phyloP scores from a whole-genome alignment of 371 early-diverging fungal genomes.

The Lichtheimia ornata region DNA sequence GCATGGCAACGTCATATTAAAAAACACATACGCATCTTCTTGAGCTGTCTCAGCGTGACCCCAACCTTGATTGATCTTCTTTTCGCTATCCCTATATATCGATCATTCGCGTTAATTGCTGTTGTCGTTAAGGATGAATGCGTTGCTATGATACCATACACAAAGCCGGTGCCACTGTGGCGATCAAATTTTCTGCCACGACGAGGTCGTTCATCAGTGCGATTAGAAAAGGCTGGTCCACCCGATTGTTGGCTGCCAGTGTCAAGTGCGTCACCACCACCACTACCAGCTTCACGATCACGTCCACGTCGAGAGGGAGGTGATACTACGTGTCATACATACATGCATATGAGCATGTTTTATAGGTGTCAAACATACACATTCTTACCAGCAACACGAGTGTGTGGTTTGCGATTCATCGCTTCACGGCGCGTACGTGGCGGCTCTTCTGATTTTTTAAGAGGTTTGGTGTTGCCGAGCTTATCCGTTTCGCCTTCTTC shows the following conservation, averaged over 20 bases:
- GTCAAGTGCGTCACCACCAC: not conserved
- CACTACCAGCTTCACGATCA: slow-evolving; percentile 16
- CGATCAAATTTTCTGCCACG: slow-evolving; percentile 72
- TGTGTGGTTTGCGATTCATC: slow-evolving; percentile 9
- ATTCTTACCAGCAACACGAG: slow-evolving; percentile 10
- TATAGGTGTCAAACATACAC: too few species aligned
- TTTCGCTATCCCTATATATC: slow-evolving; percentile 64
- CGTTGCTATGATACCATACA: slow-evolving; percentile 21
- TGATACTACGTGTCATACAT: slow-evolving; percentile 23
- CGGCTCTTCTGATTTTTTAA: slow-evolving; percentile 10
- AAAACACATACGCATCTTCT: slow-evolving; percentile 33
- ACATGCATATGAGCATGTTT: too few species aligned
- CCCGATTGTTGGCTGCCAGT: not conserved
- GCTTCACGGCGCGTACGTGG: slow-evolving; percentile 12
- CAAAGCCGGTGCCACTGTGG: slow-evolving; percentile 68
- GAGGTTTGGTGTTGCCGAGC: slow-evolving; percentile 40
- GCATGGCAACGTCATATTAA: not conserved
- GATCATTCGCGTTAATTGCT: not conserved
- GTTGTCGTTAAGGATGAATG: not conserved
- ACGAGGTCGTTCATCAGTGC: slow-evolving; percentile 5
- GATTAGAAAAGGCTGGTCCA: not conserved
- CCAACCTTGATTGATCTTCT: slow-evolving; percentile 82
- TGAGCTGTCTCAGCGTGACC: slow-evolving; percentile 55
- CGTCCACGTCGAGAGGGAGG: slow-evolving; percentile 41
- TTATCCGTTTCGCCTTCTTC: slow-evolving; percentile 45